Base-by-base conservation (phyloP, 2,329 filamentous ascomycete species). In the Fusarium subglutinans region DNA sequence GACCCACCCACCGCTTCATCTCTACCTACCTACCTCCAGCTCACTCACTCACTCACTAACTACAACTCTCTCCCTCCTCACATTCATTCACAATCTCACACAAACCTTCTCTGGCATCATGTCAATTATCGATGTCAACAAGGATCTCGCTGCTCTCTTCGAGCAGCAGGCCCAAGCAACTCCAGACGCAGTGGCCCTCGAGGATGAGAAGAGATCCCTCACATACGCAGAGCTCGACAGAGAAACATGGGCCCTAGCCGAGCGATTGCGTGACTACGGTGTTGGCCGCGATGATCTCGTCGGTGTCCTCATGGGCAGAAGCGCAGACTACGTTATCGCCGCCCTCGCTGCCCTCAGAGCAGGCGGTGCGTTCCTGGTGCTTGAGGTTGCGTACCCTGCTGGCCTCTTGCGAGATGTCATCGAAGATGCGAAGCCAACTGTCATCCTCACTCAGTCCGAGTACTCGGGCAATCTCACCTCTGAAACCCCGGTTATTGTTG, bases 351-450 rank as follows among this genome's bases (percentile, higher is more conserved):
- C 92, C n/a, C 87, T 95, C 44, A 90, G 92, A 67, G 93, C 93
- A 5, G 93, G 93, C 58, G 93, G 93, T 61, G 93, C 93, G 4
- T 96, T 95, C 79, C 86, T 96, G 10, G 93, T 95, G 5, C 88
- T 96, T 7, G 93, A 96, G 82, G 86, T 94, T 55, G 93, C 93
- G 7, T 95, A 95, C 73, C 93, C 93, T 20, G 89, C 92, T 1
- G 91, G 90, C 63, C 85, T 95, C 55, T 84, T 96, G 70, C 89
- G 92, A 58, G 93, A 95, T 81, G 93, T 95, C 58, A 88, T 95
- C 58, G 91, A 93, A 37, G 93, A 96, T 84, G 92, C 93, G 17
- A 88, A 87, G 35, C 93, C 93, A 6, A 87, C 86, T 14, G 92
- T 94, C 28, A 87, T 95, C 8, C 85, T 96, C 74, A 95, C 93